Evolutionary conservation across 2,329 filamentous ascomycete genomes (phyloP), one percentile per base, ranked within the genome.

Genomic region (Cadophora luteo-olivacea): DNA sequence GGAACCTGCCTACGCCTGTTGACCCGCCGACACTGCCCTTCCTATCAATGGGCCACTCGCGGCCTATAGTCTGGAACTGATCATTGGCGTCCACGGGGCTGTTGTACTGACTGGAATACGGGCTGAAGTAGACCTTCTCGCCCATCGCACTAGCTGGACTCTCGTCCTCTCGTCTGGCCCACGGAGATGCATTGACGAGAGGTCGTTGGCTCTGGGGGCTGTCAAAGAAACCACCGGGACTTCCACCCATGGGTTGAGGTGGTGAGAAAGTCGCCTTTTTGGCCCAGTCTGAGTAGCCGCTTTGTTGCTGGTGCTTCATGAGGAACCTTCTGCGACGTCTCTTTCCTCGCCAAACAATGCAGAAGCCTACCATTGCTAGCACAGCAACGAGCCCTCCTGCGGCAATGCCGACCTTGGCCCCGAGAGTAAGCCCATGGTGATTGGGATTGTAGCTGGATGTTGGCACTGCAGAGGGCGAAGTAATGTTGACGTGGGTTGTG

Each of bases 101-200:
- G 76, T 81, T 87, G 78, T 84, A 89, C 68, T 87, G 85, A 51
- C 86, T 88, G 24, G 81, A 82, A 74, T 89, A 90, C 0, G 88
- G 87, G 3, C 86, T 88, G 71, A 88, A 84, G 77, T 89, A 87
- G 7, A 81, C 82, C 25, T 76, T 74, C 62, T 77, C 75, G 4
- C 69, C 70, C 12, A 69, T 68, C 82, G 87, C 32, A 83, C 71
- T 74, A 2, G 70, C 68, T 1, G 75, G 76, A 52, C 69, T 73
- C 19, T 73, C 69, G 12, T 76, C 72, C 5, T 70, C 62, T 64
- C 65, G 67, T 45, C 66, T 65, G 0, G 62, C 87, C 22, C 65
- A 65, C n/a, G 66, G 51, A 29, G 29, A 29, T 84, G 83, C 85
- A 86, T 88, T 36, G 82, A 80, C 79, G 11, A 87, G 77, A 0